phyloP scores from a whole-genome alignment of 306 rosid genomes.

The Quercus rubra region DNA sequence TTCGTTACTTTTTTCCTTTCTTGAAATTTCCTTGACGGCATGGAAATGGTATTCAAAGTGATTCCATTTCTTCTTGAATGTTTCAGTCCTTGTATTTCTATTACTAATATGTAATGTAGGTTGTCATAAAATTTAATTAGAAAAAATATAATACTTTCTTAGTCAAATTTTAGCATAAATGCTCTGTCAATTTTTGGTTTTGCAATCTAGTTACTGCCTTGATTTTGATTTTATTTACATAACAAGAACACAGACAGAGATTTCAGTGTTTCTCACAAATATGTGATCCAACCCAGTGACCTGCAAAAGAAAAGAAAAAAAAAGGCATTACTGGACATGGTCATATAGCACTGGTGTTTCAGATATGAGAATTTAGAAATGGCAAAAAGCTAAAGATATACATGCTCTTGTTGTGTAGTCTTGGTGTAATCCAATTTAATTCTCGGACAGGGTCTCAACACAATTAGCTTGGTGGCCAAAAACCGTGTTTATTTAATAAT shows the following conservation, averaged over 20 bases:
- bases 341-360: background rate
- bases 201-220: background rate
- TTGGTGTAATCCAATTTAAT: background rate
- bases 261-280: background rate
- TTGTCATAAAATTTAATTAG: background rate
- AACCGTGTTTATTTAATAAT: background rate
- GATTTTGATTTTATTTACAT: background rate
- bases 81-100: background rate
- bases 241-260: background rate
- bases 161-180: background rate
- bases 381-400: background rate
- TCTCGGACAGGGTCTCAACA: background rate
- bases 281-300: background rate
- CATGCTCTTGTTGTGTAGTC: background rate
- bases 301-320: background rate
- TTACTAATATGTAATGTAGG: background rate
- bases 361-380: background rate
- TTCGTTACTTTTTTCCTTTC: background rate
- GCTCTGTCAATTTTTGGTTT: background rate
- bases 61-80: background rate
- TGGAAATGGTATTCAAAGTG: background rate
- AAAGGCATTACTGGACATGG: background rate
- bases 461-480: background rate
- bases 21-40: background rate
- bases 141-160: background rate